Evolutionary conservation across 805 yeast species (phyloP), one percentile per base, ranked within the genome.

Genomic region (Zygotorulaspora sp.): DNA sequence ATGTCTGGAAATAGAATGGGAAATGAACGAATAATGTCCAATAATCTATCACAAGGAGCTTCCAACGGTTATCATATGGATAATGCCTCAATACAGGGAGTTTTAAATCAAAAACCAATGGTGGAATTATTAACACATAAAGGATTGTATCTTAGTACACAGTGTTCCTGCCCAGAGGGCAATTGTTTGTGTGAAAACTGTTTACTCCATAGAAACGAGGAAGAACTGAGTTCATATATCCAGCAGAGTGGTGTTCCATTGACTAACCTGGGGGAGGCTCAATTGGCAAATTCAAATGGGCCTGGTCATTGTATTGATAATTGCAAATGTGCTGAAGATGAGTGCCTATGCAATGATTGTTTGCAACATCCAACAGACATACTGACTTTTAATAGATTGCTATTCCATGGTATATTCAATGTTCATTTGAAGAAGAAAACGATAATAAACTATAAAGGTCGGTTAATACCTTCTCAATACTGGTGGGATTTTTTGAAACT

Each of bases 131-230:
- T 60, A 13, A 59, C 63, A 2, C 64, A 56, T 28, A 52, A 56
- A 32, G 62, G 64, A 12, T 40, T 60, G 3, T 59, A 44, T 25
- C 35, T 61, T 24, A 61, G 63, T 32, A 51, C 65, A 1, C 49
- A 55, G 16, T 61, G 66, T 39, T 52, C 61, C 7, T 61, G 66
- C 45, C 46, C 45, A 3, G 63, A 55, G 35, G 57, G 47, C 19
- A 44, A 49, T 18, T 61, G 66, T 41, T 49, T 33, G 23, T 61
- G 66, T 40, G 47, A 54, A 10, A 60, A 60, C 28, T 61, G 66
- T 41, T 34, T 61, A 13, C 49, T 61, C 6, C 66, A 61, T 38
- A 53, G 66, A 40, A 52, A 57, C 37, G 66, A 61, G 30, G 57
- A 50, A 6, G 66, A 61, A 40, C 27, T 61, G 10, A 51, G 52